Evolutionary conservation across 2,329 filamentous ascomycete species (phyloP).

Genomic region (Chaetomium sp.): DNA sequence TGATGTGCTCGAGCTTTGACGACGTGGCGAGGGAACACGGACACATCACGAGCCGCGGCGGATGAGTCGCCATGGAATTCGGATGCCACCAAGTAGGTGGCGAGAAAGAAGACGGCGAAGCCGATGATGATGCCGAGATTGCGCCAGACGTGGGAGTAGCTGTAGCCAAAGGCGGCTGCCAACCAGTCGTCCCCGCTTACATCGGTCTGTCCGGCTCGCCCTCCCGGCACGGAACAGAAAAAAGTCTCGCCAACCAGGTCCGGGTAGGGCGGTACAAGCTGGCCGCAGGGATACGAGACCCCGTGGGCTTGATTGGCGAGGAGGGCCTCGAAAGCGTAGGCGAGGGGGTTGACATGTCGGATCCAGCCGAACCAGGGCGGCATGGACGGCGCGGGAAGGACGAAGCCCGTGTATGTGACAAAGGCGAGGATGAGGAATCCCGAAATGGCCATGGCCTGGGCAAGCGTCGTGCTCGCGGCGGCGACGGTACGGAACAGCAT

Average conservation of each 20-base stretch:
- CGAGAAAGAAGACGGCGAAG: not conserved
- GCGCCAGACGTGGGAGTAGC: not conserved
- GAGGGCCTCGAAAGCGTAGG: not conserved
- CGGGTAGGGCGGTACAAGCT: not conserved
- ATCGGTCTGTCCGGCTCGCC: not conserved
- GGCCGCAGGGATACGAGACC: not conserved
- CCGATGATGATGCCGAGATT: not conserved
- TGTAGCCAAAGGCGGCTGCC: not conserved
- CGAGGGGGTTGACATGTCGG: not conserved
- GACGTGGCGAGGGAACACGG: not conserved
- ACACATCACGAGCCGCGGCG: no score
- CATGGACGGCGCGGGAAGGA: not conserved
- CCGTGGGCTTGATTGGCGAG: not conserved
- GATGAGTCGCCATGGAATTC: no score
- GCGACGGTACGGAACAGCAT: no score
- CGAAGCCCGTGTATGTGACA: not conserved
- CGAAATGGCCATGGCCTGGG: no score
- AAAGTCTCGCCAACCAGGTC: no score
- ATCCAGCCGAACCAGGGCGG: not conserved
- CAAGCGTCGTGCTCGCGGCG: no score
- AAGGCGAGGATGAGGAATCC: no score
- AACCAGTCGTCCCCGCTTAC: not conserved
- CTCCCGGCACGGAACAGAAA: no score
- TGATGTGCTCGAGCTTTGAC: no score
- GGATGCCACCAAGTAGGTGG: no score